Evolutionary conservation across 202 grass and related monocot species (phyloP).

Genomic region (Saccharum hybrid): DNA sequence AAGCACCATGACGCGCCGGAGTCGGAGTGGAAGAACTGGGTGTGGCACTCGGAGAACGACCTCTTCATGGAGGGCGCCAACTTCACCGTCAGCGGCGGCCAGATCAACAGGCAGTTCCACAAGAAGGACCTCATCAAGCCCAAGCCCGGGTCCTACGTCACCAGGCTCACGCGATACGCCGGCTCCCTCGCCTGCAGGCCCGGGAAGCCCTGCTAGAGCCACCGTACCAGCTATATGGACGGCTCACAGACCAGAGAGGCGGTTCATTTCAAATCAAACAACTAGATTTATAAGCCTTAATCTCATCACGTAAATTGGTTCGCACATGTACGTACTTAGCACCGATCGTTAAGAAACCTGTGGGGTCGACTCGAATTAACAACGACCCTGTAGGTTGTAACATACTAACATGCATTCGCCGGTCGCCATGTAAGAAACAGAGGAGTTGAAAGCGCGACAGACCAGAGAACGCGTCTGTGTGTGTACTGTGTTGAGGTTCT

Average conservation of each 20-base stretch:
- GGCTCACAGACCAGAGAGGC: no score
- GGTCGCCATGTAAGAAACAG: not conserved
- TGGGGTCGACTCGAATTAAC: not conserved
- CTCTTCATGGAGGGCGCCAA: constrained; percentile 71
- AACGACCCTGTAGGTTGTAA: not conserved
- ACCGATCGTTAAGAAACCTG: not conserved
- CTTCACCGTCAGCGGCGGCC: constrained; percentile 60
- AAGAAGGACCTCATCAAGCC: constrained; percentile 64
- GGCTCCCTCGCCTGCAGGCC: constrained; percentile 53
- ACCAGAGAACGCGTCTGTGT: not conserved
- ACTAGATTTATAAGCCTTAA: not conserved
- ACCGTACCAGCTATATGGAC: no score
- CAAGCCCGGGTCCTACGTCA: constrained; percentile 59
- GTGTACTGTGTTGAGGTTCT: not conserved
- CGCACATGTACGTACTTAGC: not conserved
- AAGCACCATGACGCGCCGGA: constrained; percentile 56
- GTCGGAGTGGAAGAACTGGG: constrained; percentile 73
- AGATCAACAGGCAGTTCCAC: constrained; percentile 34
- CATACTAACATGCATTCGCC: not conserved
- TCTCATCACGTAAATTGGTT: not conserved
- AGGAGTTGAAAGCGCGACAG: not conserved
- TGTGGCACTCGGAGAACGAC: constrained; percentile 75
- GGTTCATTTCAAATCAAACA: not conserved
- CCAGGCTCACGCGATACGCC: constrained; percentile 63
- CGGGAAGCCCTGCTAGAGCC: constrained; percentile 61